A percentile compares a stretch with the other conserved stretches of the same genome.
Evolutionary conservation across 345 rosid species (phyloP).

Genomic region (Euclidium syriacum): DNA sequence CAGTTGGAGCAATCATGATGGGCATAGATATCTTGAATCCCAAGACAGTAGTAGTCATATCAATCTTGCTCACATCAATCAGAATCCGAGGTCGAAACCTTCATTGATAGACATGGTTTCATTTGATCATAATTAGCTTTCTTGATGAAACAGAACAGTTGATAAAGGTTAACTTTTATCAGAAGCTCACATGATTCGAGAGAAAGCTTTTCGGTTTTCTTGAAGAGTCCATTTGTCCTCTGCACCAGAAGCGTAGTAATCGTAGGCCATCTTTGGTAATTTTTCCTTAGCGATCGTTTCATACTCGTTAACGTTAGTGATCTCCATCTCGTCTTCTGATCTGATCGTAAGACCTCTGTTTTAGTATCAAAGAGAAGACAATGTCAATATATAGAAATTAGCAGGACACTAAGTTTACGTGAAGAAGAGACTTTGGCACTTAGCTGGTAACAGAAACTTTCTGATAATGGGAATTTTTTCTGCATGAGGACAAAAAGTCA

Average conservation of each 20-base stretch:
- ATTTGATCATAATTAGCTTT: neutral
- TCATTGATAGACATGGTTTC: neutral
- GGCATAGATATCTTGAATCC: slow-evolving; percentile 81
- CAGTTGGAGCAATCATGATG: slow-evolving; percentile 81
- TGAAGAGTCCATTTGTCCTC: slow-evolving; percentile 66
- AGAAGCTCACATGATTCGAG: slow-evolving; percentile 51
- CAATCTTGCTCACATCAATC: slow-evolving; percentile 71
- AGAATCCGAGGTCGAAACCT: slow-evolving; percentile 77
- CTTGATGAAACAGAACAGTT: neutral
- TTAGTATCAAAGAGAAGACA: neutral
- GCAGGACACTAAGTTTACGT: neutral
- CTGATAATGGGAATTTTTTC: neutral
- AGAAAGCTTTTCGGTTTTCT: slow-evolving; percentile 59
- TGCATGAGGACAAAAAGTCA: slow-evolving; percentile 8
- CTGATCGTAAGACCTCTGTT: neutral
- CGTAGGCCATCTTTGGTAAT: slow-evolving; percentile 64
- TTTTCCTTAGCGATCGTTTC: slow-evolving; percentile 58
- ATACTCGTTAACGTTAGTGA: slow-evolving; percentile 65
- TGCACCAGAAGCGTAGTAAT: slow-evolving; percentile 71
- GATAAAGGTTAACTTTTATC: neutral
- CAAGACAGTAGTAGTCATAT: slow-evolving; percentile 55
- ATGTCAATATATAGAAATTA: neutral
- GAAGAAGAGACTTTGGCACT: neutral
- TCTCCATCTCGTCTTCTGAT: slow-evolving; percentile 41
- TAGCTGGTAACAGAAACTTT: slow-evolving; percentile 2